These are phyloP conservation scores for Blastobotrys terrestris DNA, from an alignment of 805 yeast genomes.

Conservation along the genomic window DNA sequence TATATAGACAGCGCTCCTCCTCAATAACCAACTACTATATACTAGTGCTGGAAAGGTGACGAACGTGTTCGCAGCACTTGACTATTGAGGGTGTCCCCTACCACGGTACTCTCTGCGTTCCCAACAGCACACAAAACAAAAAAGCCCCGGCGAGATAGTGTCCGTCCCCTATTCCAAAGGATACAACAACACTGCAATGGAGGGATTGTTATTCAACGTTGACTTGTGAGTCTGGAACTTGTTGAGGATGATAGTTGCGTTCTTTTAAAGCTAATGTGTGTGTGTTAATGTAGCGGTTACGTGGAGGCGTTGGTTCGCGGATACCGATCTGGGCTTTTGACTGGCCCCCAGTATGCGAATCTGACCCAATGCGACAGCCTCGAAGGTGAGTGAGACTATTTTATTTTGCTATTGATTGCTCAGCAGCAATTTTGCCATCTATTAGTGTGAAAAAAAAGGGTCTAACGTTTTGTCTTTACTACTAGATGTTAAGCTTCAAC, in stretches of 20 bases:
- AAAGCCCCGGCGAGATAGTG: no score
- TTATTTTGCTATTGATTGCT: no score
- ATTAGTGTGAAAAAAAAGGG: no score
- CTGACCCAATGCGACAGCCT: slow-evolving; percentile 92
- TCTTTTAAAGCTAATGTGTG: background rate
- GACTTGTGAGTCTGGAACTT: slow-evolving; percentile 40
- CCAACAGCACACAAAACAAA: background rate
- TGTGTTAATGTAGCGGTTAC: slow-evolving; percentile 49
- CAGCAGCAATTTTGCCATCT: no score
- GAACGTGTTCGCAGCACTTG: background rate
- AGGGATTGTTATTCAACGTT: slow-evolving; percentile 86
- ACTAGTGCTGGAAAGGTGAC: no score
- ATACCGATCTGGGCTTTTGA: slow-evolving; percentile 75
- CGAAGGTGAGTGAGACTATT: slow-evolving; percentile 41
- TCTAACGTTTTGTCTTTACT: background rate
- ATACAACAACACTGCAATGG: slow-evolving; percentile 46
- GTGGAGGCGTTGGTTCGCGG: slow-evolving; percentile 95
- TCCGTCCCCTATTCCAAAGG: background rate
- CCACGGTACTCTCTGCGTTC: background rate
- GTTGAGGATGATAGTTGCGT: background rate
- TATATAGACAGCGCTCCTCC: no score
- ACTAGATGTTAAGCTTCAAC: slow-evolving; percentile 78
- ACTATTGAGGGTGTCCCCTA: background rate
- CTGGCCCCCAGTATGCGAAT: slow-evolving; percentile 77
- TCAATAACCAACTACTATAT: no score